phyloP scores from a whole-genome alignment of 371 early-diverging fungal genomes.

The Mortierella sp. region DNA sequence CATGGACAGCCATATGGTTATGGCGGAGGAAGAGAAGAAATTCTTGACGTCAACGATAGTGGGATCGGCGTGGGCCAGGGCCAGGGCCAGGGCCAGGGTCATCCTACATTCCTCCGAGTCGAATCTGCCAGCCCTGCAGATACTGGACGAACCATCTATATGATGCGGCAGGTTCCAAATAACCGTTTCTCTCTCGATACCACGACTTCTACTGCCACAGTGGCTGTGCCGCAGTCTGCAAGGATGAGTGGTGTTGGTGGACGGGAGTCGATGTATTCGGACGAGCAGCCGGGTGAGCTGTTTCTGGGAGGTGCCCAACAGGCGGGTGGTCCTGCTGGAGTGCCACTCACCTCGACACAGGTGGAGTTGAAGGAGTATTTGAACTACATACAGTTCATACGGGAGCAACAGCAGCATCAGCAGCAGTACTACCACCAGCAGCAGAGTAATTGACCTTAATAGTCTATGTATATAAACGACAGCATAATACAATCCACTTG shows the following conservation, averaged over 20 bases:
- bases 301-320: not conserved
- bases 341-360: not conserved
- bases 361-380: not conserved
- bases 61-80: not conserved
- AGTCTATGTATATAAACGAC: not conserved
- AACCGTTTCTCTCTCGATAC: not conserved
- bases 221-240: too few species aligned
- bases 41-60: too few species aligned
- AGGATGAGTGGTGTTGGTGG: too few species aligned
- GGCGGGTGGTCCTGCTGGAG: not conserved
- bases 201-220: not conserved
- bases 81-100: too few species aligned
- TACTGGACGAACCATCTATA: too few species aligned
- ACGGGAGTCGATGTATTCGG: too few species aligned
- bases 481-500: not conserved
- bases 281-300: not conserved
- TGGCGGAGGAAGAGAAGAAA: too few species aligned
- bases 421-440: not conserved
- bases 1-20: too few species aligned
- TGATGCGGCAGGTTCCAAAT: not conserved
- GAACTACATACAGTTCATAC: not conserved
- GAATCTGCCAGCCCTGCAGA: not conserved
- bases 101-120: not conserved
- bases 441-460: too few species aligned
- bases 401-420: not conserved